Conservation (phyloP, 345 rosid species). For the Sisymbrium irio region DNA sequence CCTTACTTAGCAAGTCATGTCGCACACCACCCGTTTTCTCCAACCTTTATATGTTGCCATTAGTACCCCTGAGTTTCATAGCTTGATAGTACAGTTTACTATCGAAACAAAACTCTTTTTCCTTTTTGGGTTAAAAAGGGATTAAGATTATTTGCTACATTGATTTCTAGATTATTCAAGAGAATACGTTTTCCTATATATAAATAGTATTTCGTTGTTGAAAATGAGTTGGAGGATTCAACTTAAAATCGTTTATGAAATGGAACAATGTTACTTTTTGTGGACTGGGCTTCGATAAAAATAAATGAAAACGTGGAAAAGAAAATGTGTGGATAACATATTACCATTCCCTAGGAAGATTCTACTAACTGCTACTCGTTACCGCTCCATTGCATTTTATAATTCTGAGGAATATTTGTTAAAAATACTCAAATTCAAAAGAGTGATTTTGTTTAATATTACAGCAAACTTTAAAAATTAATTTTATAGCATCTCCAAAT, state of each 20-base stretch:
- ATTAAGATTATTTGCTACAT: not conserved
- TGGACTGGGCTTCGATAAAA: not conserved
- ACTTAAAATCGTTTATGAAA: not conserved
- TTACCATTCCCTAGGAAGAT: constrained; percentile 41
- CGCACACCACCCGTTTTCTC: constrained; percentile 23
- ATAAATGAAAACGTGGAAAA: not conserved
- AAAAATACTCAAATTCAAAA: not conserved
- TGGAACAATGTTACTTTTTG: not conserved
- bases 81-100: not conserved
- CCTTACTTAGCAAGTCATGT: constrained; percentile 62
- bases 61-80: constrained; percentile 2
- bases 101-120: not conserved
- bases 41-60: constrained; percentile 1
- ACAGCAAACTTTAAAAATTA: too few relatives aligned
- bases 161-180: constrained; percentile 1
- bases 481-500: too few relatives aligned
- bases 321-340: not conserved
- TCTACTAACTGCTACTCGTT: constrained; percentile 15
- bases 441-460: too few relatives aligned
- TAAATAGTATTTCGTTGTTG: not conserved
- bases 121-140: not conserved
- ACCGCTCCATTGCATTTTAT: not conserved
- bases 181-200: not conserved
- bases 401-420: not conserved
- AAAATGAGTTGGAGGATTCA: constrained; percentile 7